phyloP scores from a whole-genome alignment of 306 rosid species.

The Argentina anserina region DNA sequence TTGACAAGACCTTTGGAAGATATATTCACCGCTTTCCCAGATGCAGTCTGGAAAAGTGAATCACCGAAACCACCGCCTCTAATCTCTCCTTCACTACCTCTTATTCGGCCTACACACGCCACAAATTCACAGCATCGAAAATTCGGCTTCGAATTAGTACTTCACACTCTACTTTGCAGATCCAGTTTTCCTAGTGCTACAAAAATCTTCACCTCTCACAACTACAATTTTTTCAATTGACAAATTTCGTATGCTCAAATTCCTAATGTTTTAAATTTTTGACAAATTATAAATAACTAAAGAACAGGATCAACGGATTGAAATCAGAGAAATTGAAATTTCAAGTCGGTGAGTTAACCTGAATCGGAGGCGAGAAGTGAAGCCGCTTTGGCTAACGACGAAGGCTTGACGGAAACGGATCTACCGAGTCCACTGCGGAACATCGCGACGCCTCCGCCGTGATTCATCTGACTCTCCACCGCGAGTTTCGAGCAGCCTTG shows the following conservation, averaged over 20 bases:
- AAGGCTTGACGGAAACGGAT: slow-evolving; percentile 37
- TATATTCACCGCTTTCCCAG: slow-evolving; percentile 68
- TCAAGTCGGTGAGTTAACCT: not conserved
- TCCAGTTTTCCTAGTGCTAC: not conserved
- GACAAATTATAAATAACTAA: not conserved
- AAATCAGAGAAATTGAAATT: slow-evolving; percentile 9
- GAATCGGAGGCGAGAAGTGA: slow-evolving; percentile 35
- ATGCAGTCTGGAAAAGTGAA: slow-evolving; percentile 71
- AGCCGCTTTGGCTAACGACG: slow-evolving; percentile 47
- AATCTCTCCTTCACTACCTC: slow-evolving; percentile 17
- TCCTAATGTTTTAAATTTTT: not conserved
- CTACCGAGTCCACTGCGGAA: slow-evolving; percentile 48
- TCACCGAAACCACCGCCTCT: slow-evolving; percentile 40
- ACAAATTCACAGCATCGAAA: not conserved
- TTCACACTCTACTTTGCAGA: not conserved
- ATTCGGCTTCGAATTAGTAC: too few species aligned
- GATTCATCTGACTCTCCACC: slow-evolving; percentile 15
- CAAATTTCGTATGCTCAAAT: too few species aligned
- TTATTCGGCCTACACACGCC: slow-evolving; percentile 47
- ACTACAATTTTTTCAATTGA: not conserved
- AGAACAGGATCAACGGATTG: not conserved
- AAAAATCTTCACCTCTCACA: not conserved
- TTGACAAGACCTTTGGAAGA: slow-evolving; percentile 56
- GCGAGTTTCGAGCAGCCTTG: slow-evolving; percentile 45
- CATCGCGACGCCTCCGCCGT: slow-evolving; percentile 17